phyloP scores from a whole-genome alignment of 176 grass and related monocot species.

The Ampelocalamus luodianensis region DNA sequence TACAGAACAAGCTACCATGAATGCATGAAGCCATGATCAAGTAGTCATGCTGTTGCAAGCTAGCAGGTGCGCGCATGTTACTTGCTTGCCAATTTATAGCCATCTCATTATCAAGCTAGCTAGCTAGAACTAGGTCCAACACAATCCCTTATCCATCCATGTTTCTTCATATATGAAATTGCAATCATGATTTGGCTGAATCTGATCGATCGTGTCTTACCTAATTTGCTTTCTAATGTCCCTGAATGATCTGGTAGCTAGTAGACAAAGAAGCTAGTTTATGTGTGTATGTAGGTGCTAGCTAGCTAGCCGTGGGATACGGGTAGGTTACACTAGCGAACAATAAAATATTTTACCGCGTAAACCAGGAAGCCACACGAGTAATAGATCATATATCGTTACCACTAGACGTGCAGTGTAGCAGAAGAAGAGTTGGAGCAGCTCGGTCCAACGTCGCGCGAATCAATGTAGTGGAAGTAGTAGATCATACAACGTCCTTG shows the following conservation, averaged over 20 bases:
- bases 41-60: background rate
- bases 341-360: no score
- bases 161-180: background rate
- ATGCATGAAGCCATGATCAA: background rate
- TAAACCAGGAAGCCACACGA: no score
- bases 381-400: no score
- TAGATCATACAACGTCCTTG: no score
- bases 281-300: no score
- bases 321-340: no score
- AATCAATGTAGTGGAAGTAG: no score
- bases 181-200: background rate
- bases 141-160: background rate
- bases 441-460: no score
- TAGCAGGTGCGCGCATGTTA: background rate
- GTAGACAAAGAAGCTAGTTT: background rate
- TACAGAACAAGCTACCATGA: background rate
- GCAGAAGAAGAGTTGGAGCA: no score
- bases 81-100: background rate
- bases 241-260: background rate
- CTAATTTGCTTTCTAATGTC: background rate
- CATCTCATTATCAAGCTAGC: background rate
- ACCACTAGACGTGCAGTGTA: no score
- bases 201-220: background rate
- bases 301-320: no score
- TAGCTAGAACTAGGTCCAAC: background rate